Conservation (phyloP, 2,329 filamentous ascomycete species). For the Elsinoe ampelina region DNA sequence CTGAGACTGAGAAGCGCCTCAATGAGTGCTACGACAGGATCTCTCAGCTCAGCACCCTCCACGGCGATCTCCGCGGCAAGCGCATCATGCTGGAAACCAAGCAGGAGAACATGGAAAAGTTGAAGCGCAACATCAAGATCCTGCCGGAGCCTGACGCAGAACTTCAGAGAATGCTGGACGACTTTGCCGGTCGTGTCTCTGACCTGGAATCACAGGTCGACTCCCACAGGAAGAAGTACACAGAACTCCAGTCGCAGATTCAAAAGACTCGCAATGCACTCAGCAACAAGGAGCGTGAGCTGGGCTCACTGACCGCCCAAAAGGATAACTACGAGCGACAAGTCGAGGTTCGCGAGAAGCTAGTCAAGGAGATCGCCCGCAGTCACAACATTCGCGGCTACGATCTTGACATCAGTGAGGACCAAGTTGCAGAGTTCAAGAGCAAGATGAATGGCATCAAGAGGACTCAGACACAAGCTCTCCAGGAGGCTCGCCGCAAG, state of each 20-base stretch:
- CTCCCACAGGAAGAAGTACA: conserved; percentile 54
- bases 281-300: conserved; percentile 47
- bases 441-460: conserved; percentile 65
- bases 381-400: conserved; percentile 75
- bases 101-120: conserved; percentile 58
- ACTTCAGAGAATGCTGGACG: conserved; percentile 59
- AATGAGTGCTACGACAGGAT: conserved; percentile 63
- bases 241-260: conserved; percentile 48
- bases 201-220: conserved; percentile 54
- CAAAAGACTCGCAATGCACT: conserved; percentile 35
- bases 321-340: conserved; percentile 81
- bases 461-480: conserved; percentile 65
- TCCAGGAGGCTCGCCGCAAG: conserved; percentile 66
- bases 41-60: conserved; percentile 62
- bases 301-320: conserved; percentile 74
- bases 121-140: conserved; percentile 64
- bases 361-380: conserved; percentile 70
- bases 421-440: conserved; percentile 66
- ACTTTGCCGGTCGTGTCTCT: conserved; percentile 66
- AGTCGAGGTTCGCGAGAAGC: conserved; percentile 56
- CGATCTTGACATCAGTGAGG: conserved; percentile 67
- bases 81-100: conserved; percentile 63
- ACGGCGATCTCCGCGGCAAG: conserved; percentile 68
- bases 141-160: conserved; percentile 69
- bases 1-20: conserved; percentile 39